phyloP scores from a whole-genome alignment of 176 grass and related monocot species.

The Triticum aestivum region IWGSC_CS_RefSeq_v2.1 NC_057812.1:77806798-77807297 shows the following conservation, averaged over 20 bases:
- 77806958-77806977: neutral
- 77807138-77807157: too few species aligned
- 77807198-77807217: too few species aligned
- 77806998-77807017: neutral
- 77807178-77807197: too few species aligned
- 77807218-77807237: too few species aligned
- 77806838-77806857: neutral
- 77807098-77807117: too few species aligned
- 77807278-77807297: too few species aligned
- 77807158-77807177: too few species aligned
- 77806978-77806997: neutral
- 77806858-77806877: conserved; percentile 7
- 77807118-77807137: too few species aligned
- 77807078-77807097: too few species aligned
- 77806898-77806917: neutral
- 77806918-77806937: conserved; percentile 18
- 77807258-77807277: too few species aligned
- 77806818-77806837: neutral
- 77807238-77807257: too few species aligned
- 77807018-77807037: neutral
- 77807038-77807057: neutral
- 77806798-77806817: conserved; percentile 20
- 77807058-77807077: neutral
- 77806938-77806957: neutral
- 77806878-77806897: neutral